Conservation (phyloP, 768 basidiomycete genomes). For the Lactifluus pinguis region DNA sequence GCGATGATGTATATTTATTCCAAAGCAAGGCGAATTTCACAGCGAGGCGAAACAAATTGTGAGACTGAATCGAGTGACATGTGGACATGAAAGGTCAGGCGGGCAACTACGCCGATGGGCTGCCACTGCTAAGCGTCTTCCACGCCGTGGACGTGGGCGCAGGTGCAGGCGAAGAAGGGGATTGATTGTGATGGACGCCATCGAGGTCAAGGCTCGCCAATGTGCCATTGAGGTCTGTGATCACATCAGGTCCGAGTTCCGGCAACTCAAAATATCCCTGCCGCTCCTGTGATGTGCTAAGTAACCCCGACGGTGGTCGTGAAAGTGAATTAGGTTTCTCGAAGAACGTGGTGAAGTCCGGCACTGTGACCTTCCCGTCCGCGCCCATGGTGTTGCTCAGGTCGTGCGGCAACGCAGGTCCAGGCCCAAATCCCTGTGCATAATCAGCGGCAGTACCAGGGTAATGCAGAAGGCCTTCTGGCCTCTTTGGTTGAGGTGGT, state of each 20-base stretch:
- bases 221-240: conserved; percentile 68
- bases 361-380: conserved; percentile 32
- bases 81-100: background rate
- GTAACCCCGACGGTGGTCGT: conserved; percentile 21
- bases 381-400: conserved; percentile 30
- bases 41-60: conserved; percentile 17
- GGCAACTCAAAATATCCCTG: conserved; percentile 19
- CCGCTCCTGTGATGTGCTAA: conserved; percentile 19
- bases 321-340: conserved; percentile 30
- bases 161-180: background rate
- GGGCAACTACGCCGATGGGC: conserved; percentile 2
- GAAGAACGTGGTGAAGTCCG: conserved; percentile 35
- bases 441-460: conserved; percentile 19
- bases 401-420: conserved; percentile 25
- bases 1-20: conserved; percentile 13
- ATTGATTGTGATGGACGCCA: conserved; percentile 18
- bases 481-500: conserved; percentile 26
- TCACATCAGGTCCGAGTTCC: conserved; percentile 36
- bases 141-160: background rate
- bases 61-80: conserved; percentile 2
- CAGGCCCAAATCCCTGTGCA: conserved; percentile 31
- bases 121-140: conserved; percentile 4
- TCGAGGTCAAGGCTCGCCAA: conserved; percentile 68
- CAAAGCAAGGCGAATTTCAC: conserved; percentile 18
- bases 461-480: conserved; percentile 39